Evolutionary conservation across 2,329 filamentous ascomycete species (phyloP), one percentile per base, ranked within the genome.

Genomic region (Colletotrichum sp.): DNA sequence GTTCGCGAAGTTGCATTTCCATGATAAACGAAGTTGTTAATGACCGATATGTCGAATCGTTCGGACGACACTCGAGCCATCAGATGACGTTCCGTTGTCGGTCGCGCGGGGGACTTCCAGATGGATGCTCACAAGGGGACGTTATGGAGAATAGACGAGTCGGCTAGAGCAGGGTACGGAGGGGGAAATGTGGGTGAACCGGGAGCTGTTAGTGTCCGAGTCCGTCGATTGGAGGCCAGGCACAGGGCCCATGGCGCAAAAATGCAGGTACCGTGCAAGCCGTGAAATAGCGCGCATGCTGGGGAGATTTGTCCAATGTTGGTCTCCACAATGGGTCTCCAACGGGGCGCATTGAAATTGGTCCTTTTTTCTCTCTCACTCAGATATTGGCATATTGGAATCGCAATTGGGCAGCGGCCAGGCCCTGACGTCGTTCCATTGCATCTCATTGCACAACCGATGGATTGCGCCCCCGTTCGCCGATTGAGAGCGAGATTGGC

Each of bases 181-280:
- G 52, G 24, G 24, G 49, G 59, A 32, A 66, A 34, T 68, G 18
- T 66, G 26, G 28, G 28, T 28, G 26, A 71, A 62, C 44, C 65
- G 68, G 68, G 21, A 28, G 18, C 21, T 74, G 57, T 68, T 69
- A 74, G 70, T 72, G 73, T 74, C 57, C 49, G 59, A 65, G 70
- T 30, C 70, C 64, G 64, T 73, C 57, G 39, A 69, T 52, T 69
- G 59, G 64, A 73, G 44, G 44, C 36, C 65, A 60, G 64, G 59
- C 49, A 52, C 63, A 76, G 30, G 64, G 64, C 30, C 64, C 24
- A 55, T 44, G 39, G 69, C 73, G 57, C 63, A 49, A 62, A 52
- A 39, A 76, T 75, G 71, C 71, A 76, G 75, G 75, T 71, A 76
- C 75, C 57, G 52, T 71, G 75, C 63, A 65, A 65, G 64, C 63